These are phyloP conservation scores for Lichtheimia ornata DNA, from an alignment of 371 early-diverging fungal species.

Conservation along the genomic window DNA sequence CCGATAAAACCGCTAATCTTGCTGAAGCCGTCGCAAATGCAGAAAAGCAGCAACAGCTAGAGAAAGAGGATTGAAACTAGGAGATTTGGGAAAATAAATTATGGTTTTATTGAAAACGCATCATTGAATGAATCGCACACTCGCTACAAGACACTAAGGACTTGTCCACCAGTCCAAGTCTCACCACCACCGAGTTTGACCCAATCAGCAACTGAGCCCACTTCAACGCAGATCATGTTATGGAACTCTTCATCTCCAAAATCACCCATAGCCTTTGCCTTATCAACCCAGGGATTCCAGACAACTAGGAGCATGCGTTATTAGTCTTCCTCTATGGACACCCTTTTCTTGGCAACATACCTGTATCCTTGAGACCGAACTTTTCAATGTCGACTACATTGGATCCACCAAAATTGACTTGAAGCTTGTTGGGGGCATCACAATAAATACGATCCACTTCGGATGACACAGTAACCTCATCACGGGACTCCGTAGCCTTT, in stretches of 20 bases:
- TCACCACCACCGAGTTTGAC: constrained; percentile 66
- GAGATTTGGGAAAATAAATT: not conserved
- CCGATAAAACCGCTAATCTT: constrained; percentile 29
- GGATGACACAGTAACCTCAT: constrained; percentile 53
- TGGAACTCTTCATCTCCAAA: constrained; percentile 84
- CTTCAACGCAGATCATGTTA: constrained; percentile 89
- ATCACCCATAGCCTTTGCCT: constrained; percentile 86
- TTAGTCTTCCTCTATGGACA: not conserved
- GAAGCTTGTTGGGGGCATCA: constrained; percentile 59
- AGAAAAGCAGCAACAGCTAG: constrained; percentile 39
- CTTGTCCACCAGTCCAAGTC: constrained; percentile 78
- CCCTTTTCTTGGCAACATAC: constrained; percentile 25
- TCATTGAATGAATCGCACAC: not conserved
- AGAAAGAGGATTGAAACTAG: constrained; percentile 19
- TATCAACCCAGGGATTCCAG: constrained; percentile 97
- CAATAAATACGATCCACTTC: constrained; percentile 82
- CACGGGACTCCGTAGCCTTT: constrained; percentile 37
- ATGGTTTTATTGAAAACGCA: not conserved
- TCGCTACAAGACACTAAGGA: constrained; percentile 51
- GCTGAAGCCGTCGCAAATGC: constrained; percentile 45
- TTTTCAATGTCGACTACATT: constrained; percentile 50
- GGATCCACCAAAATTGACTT: constrained; percentile 48
- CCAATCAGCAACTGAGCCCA: constrained; percentile 80
- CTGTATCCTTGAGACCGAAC: constrained; percentile 69
- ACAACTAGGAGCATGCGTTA: constrained; percentile 59